Evolutionary conservation across 1,284 basidiomycete genomes (phyloP).

Genomic region (Lentinula novae-zelandiae): DNA sequence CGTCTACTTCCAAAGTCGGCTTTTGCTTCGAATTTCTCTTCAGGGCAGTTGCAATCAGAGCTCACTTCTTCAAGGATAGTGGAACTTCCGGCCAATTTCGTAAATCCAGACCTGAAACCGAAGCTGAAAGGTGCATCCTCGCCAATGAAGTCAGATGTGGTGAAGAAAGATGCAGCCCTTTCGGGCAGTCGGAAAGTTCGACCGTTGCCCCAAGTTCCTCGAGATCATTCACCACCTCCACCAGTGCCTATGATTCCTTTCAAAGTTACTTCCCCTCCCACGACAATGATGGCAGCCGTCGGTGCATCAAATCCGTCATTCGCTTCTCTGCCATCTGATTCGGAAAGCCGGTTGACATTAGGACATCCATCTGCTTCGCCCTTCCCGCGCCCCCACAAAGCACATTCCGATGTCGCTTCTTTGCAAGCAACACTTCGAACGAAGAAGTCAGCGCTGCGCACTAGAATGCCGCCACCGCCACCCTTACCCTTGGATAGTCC

Average conservation of each 20-base stretch:
- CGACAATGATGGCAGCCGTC: too few relatives aligned
- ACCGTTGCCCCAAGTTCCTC: slow-evolving; percentile 12
- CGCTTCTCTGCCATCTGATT: too few relatives aligned
- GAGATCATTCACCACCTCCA: slow-evolving; percentile 6
- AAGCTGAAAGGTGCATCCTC: slow-evolving; percentile 3
- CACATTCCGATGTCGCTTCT: too few relatives aligned
- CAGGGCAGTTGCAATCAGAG: background rate
- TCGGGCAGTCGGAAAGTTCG: background rate
- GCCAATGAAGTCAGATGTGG: background rate
- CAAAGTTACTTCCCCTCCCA: background rate
- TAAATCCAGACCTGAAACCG: background rate
- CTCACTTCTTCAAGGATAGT: slow-evolving; percentile 3
- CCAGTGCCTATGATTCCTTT: slow-evolving; percentile 4
- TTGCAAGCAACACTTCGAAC: background rate
- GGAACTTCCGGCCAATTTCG: slow-evolving; percentile 10
- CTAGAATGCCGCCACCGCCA: background rate
- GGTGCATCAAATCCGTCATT: too few relatives aligned
- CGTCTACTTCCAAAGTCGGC: slow-evolving; percentile 1
- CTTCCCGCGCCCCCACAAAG: background rate
- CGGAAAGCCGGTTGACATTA: too few relatives aligned
- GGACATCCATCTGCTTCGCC: background rate
- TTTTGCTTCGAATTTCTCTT: slow-evolving; percentile 6
- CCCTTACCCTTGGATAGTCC: slow-evolving; percentile 1
- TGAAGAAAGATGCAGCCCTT: background rate
- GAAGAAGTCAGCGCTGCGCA: background rate